Base-by-base conservation (phyloP, 805 yeast genomes). In the Kluyveromyces starmeri region DNA sequence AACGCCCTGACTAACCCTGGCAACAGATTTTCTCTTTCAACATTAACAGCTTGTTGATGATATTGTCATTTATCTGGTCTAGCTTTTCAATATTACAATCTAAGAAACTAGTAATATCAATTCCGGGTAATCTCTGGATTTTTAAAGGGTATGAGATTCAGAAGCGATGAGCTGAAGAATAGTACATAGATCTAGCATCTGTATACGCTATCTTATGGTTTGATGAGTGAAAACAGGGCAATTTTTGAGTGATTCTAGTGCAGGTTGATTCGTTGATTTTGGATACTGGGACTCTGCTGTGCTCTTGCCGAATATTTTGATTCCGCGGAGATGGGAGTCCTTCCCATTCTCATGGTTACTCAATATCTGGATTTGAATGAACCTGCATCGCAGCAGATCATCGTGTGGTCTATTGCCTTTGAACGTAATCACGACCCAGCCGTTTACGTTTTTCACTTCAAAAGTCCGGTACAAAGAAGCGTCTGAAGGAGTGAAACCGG, bases 341-440 rank as follows among this genome's bases (percentile, higher is more conserved):
- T 89, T 92, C 29, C 99, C 99, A 51, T 84, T 86, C 51, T 88
- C 96, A 48, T 85, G 95, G 48, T 94, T 92, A 1, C 47, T 36
- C 7, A 58, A 59, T 32, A 59, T 53, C 8, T 40, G 43, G 12
- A 59, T 32, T 18, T 50, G 47, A 10, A 58, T 22, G 32, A 47
- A 55, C 23, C 55, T 57, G 29, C 59, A 51, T 24, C 48, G 51
- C 21, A 58, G 36, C 1, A 48, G 36, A 9, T 35, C 29, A 25
- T 53, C 58, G 10, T 32, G 28, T 11, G 37, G 36, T 31, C 51
- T 45, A 18, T 48, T 49, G 20, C 49, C 55, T 19, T 39, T 47
- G 34, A 50, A 50, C 6, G 51, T 44, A 5, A 54, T 22, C 3
- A 46, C 51, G 6, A 51, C 38, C 60, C 62, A 59, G 1, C 61